phyloP scores from a whole-genome alignment of 768 basidiomycete species.

The Termitomyces titanicus region DNA sequence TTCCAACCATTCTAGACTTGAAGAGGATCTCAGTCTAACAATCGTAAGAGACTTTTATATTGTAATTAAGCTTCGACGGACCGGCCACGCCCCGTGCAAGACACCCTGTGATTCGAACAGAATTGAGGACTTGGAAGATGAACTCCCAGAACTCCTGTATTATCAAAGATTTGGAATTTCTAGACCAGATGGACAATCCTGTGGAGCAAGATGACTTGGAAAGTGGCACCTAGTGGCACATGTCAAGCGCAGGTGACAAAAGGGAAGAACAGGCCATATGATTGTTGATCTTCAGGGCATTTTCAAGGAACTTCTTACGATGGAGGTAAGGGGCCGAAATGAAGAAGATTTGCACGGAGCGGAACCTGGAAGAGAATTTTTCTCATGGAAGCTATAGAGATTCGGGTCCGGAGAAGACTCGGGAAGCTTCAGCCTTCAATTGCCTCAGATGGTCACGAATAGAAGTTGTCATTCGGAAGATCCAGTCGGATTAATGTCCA shows the following conservation, averaged over 20 bases:
- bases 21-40: background rate
- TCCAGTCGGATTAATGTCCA: no score
- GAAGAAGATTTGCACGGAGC: background rate
- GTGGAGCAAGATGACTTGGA: background rate
- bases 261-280: conserved; percentile 5
- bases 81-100: conserved; percentile 4
- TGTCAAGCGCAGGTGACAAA: conserved; percentile 11
- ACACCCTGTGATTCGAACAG: conserved; percentile 8
- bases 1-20: background rate
- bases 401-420: background rate
- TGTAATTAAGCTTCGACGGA: conserved; percentile 2
- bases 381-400: background rate
- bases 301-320: no score
- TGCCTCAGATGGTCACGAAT: no score
- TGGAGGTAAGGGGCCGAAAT: background rate
- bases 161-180: background rate
- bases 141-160: background rate
- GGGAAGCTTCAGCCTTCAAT: background rate
- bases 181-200: background rate
- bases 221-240: conserved; percentile 9
- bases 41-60: background rate
- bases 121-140: background rate
- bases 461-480: no score
- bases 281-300: background rate
- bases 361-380: no score